Base-by-base conservation (phyloP, 2,329 filamentous ascomycete species). In the Fusarium scirpi region DNA sequence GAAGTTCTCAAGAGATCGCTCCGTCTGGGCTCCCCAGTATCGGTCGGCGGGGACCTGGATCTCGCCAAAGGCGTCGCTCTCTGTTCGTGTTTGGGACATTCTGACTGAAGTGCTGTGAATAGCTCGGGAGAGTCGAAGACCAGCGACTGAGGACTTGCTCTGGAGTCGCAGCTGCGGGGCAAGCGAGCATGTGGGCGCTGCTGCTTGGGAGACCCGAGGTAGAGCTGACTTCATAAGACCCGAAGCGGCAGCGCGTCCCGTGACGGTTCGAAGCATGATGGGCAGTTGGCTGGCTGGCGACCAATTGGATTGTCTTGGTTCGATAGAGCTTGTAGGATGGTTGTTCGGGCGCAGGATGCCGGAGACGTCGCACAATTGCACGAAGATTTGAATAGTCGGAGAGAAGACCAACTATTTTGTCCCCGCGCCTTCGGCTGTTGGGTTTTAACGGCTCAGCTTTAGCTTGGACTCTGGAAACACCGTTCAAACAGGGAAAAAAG, bases 11-110 rank as follows among this genome's bases (percentile, higher is more conserved):
- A 98, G 89, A 55, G 95, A 98, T 74, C 95, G 91, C 88, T 98
- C 92, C 58, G 95, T 98, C 87, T 98, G 95, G 67, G 95, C 95
- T 79, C 96, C 96, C 95, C 96, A 99, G 88, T 99, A 99, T 86
- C 92, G 95, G 89, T 97, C 94, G 72, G 88, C 87, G 44, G 92
- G 88, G 75, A 98, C 94, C 86, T 97, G 90, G 81, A 99, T 89
- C 85, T 97, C 94, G 84, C 96, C 96, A 86, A 98, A 98, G 83
- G 96, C 96, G 86, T 99, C 96, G 83, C 90, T 96, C 85, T 99
- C 96, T 78, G 91, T 93, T 83, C 96, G 90, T 72, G 90, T 92
- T 70, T 84, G 80, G 57, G 83, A 78, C 85, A 87, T 86, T 78
- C 79, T 86, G 72, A 74, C 61, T 41, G 83, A 76, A 56, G 84